A percentile compares a stretch with the other conserved stretches of the same genome.
phyloP scores from a whole-genome alignment of 257 asterid genomes.

The Pogostemon cablin region DNA sequence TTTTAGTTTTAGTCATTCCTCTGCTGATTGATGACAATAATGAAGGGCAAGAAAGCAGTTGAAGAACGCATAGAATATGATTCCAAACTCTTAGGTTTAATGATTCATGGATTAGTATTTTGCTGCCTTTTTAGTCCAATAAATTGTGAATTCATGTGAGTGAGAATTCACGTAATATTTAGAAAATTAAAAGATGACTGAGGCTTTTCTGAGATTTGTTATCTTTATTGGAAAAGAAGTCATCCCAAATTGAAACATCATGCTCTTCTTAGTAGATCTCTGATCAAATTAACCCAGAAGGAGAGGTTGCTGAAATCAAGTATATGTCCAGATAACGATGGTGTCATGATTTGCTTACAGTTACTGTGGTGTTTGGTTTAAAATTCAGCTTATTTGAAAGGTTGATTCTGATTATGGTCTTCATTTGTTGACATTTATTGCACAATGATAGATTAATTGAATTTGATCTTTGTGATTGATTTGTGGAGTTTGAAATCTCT shows the following conservation, averaged over 20 bases:
- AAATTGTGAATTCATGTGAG: neutral
- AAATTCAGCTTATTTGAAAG: neutral
- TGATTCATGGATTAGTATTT: neutral
- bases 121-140: neutral
- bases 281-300: no score
- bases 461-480: neutral
- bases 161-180: neutral
- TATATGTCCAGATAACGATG: no score
- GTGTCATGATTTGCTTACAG: no score
- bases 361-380: neutral
- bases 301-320: no score
- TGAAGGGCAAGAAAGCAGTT: neutral
- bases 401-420: neutral
- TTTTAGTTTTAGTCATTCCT: neutral
- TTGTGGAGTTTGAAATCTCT: neutral
- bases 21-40: neutral
- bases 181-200: neutral
- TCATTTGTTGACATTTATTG: neutral
- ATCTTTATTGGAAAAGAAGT: neutral
- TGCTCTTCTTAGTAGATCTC: neutral
- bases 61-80: neutral
- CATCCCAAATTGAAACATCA: neutral
- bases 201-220: neutral
- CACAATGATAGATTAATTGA: neutral
- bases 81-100: neutral